A percentile compares a stretch with the other conserved stretches of the same genome.
phyloP scores from a whole-genome alignment of 805 yeast genomes.

The Groenewaldozyma tartarivorans region DNA sequence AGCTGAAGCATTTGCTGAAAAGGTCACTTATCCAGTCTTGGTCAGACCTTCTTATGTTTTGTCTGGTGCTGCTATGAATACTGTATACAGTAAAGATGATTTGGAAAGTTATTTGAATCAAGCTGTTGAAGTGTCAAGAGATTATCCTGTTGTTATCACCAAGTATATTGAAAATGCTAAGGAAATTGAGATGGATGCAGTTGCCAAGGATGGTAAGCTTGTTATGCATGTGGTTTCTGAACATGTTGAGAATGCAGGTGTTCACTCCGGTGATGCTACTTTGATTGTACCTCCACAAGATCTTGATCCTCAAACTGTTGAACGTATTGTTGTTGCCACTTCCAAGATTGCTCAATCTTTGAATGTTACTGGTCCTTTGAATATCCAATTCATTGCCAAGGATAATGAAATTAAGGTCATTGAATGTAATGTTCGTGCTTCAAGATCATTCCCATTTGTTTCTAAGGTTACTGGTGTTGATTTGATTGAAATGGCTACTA shows the following conservation, averaged over 20 bases:
- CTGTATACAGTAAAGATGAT: constrained; percentile 84
- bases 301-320: constrained; percentile 81
- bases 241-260: constrained; percentile 99
- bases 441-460: constrained; percentile 98
- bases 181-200: constrained; percentile 98
- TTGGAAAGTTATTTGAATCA: constrained; percentile 79
- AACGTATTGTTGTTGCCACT: constrained; percentile 87
- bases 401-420: constrained; percentile 94
- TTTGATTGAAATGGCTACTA: constrained; percentile 94
- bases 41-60: constrained; percentile 96
- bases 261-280: constrained; percentile 98
- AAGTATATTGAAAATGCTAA: constrained; percentile 94
- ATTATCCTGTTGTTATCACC: constrained; percentile 95
- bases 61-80: constrained; percentile 99
- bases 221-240: constrained; percentile 97
- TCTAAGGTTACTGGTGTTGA: constrained; percentile 96
- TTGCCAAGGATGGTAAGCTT: constrained; percentile 88
- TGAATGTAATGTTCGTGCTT: constrained; percentile 97
- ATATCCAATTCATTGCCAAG: constrained; percentile 93
- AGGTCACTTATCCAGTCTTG: constrained; percentile 86
- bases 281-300: constrained; percentile 95
- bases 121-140: constrained; percentile 96
- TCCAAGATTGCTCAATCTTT: constrained; percentile 93
- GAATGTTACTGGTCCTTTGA: constrained; percentile 94
- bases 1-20: constrained; percentile 86